A percentile compares a stretch with the other conserved stretches of the same genome.
These are phyloP conservation scores for Theobroma cacao DNA, from an alignment of 345 rosid genomes.

Conservation along the genomic window DNA sequence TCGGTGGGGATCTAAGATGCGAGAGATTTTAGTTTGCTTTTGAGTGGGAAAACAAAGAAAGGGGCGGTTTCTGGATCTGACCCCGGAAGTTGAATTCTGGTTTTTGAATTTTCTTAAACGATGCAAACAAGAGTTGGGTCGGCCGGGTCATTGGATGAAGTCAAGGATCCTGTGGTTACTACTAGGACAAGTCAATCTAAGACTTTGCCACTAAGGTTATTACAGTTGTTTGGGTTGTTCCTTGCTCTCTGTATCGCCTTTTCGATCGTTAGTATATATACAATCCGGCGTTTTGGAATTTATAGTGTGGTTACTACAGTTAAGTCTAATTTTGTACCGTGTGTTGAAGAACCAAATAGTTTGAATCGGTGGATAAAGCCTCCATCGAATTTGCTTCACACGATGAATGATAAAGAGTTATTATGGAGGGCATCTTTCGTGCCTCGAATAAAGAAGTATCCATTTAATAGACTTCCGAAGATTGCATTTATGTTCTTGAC, in stretches of 20 bases:
- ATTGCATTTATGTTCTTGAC: constrained; percentile 97
- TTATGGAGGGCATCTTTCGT: constrained; percentile 84
- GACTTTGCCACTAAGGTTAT: constrained; percentile 49
- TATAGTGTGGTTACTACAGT: constrained; percentile 42
- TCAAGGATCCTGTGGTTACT: constrained; percentile 45
- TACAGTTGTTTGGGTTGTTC: constrained; percentile 52
- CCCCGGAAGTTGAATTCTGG: constrained; percentile 12
- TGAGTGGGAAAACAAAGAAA: background rate
- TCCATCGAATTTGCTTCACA: constrained; percentile 57
- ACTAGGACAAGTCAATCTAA: constrained; percentile 45
- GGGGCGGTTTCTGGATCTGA: constrained; percentile 19
- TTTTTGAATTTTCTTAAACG: constrained; percentile 12
- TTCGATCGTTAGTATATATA: constrained; percentile 64
- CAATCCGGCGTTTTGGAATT: constrained; percentile 58
- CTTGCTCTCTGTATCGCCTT: constrained; percentile 51
- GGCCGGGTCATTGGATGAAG: constrained; percentile 54
- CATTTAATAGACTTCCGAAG: constrained; percentile 75
- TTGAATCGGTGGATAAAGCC: constrained; percentile 63
- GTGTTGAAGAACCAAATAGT: constrained; percentile 34
- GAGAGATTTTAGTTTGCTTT: constrained; percentile 2
- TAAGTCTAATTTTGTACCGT: constrained; percentile 48
- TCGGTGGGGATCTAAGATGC: constrained; percentile 1
- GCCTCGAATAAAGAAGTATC: constrained; percentile 63
- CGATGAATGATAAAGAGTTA: constrained; percentile 73
- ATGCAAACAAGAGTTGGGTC: constrained; percentile 59